A percentile compares a stretch with the other conserved stretches of the same genome.
Evolutionary conservation across 331 rosid genomes (phyloP).

Genomic region (Pyrus hybrid): DNA sequence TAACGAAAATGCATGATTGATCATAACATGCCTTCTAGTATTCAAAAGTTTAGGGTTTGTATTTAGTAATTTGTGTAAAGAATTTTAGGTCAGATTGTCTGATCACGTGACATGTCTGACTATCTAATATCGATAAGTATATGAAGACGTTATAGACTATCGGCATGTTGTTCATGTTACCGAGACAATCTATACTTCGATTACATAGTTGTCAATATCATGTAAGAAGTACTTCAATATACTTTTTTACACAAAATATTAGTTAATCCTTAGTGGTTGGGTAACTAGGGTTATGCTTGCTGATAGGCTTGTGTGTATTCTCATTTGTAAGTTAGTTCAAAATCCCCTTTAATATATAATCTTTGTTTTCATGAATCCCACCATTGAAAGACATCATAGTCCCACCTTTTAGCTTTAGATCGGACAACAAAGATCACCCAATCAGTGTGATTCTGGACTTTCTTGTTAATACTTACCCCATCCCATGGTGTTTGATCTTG

Average conservation of each 20-base stretch:
- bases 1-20: not conserved
- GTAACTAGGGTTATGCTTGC: not conserved
- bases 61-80: too few relatives aligned
- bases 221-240: not conserved
- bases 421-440: conserved; percentile 44
- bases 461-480: conserved; percentile 27
- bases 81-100: too few relatives aligned
- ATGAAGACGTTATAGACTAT: not conserved
- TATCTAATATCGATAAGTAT: too few relatives aligned
- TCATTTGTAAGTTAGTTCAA: not conserved
- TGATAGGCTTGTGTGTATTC: not conserved
- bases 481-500: conserved; percentile 46
- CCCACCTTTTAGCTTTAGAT: conserved; percentile 35
- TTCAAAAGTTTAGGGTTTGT: not conserved
- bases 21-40: too few relatives aligned
- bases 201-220: not conserved
- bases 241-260: too few relatives aligned
- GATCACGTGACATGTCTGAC: not conserved
- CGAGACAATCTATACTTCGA: too few relatives aligned
- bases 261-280: not conserved
- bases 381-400: conserved; percentile 26
- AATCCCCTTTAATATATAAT: not conserved
- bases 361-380: conserved; percentile 7
- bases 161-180: not conserved
- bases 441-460: conserved; percentile 26